phyloP scores from a whole-genome alignment of 805 yeast genomes.

The Lipomyces anomalus region DNA sequence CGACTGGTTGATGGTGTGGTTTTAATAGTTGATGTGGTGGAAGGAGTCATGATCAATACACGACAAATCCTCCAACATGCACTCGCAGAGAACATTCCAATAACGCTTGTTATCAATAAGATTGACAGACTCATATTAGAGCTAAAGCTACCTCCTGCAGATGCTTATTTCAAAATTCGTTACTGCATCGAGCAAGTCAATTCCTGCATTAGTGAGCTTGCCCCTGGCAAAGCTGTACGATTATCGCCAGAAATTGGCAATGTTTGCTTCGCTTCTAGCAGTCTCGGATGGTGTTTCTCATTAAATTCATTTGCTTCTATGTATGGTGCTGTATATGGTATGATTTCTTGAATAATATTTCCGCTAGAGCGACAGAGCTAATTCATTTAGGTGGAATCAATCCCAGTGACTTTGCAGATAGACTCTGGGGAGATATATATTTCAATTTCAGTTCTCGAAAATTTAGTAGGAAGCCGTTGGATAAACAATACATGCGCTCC shows the following conservation, averaged over 20 bases:
- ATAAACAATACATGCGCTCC: constrained; percentile 34
- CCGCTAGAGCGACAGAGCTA: constrained; percentile 1
- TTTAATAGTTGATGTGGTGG: constrained; percentile 76
- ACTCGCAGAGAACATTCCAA: constrained; percentile 43
- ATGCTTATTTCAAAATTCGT: constrained; percentile 63
- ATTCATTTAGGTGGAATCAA: constrained; percentile 27
- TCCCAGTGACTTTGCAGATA: constrained; percentile 41
- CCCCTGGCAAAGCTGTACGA: constrained; percentile 8
- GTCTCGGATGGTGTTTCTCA: constrained; percentile 58
- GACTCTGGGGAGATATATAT: constrained; percentile 75
- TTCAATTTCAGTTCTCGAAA: constrained; percentile 41
- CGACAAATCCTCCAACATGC: constrained; percentile 48
- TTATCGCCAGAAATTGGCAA: constrained; percentile 61
- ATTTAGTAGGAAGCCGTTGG: constrained; percentile 38
- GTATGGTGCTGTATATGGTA: constrained; percentile 36
- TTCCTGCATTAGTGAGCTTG: constrained; percentile 35
- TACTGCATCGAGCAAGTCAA: constrained; percentile 62
- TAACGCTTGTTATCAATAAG: constrained; percentile 68
- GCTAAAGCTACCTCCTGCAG: constrained; percentile 64
- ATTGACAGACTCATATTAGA: constrained; percentile 82
- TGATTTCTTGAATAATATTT: constrained; percentile 16
- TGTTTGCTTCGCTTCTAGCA: constrained; percentile 69
- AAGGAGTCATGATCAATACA: constrained; percentile 65
- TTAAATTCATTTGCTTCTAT: constrained; percentile 57
- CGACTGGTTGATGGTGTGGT: constrained; percentile 59